Conservation (phyloP, 495 filamentous ascomycete genomes). For the Neurospora sp. region DNA sequence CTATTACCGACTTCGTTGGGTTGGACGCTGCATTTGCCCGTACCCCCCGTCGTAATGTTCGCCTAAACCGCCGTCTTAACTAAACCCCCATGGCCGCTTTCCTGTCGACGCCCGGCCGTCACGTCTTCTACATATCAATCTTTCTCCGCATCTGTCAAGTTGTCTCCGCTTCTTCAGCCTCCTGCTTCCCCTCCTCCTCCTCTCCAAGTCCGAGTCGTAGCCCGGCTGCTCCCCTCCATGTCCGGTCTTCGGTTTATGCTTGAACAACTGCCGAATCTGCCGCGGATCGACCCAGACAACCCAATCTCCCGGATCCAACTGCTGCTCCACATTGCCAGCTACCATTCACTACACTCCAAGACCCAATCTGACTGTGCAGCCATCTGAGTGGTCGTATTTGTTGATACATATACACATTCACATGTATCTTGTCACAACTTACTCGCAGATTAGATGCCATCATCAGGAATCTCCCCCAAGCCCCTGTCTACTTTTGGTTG, state of each 20-base stretch:
- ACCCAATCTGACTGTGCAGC: neutral
- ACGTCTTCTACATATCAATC: neutral
- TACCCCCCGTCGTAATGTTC: neutral
- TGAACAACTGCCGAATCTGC: neutral
- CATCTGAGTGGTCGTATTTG: neutral
- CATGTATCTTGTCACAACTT: neutral
- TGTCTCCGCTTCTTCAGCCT: neutral
- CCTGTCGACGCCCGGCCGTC: neutral
- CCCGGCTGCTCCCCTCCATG: neutral
- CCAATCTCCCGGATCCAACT: neutral
- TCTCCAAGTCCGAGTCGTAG: neutral
- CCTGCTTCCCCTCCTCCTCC: neutral
- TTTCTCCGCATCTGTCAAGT: neutral
- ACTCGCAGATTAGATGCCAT: neutral
- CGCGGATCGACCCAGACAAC: neutral
- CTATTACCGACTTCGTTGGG: neutral
- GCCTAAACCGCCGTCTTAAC: neutral
- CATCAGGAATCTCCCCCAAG: constrained; percentile 1
- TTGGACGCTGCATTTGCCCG: neutral
- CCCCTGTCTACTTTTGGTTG: constrained; percentile 19
- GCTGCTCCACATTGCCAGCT: neutral
- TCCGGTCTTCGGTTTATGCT: neutral
- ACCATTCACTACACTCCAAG: neutral
- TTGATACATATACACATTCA: neutral
- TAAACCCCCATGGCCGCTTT: neutral